phyloP scores from a whole-genome alignment of 345 rosid genomes.

The Sonneratia alba region DNA sequence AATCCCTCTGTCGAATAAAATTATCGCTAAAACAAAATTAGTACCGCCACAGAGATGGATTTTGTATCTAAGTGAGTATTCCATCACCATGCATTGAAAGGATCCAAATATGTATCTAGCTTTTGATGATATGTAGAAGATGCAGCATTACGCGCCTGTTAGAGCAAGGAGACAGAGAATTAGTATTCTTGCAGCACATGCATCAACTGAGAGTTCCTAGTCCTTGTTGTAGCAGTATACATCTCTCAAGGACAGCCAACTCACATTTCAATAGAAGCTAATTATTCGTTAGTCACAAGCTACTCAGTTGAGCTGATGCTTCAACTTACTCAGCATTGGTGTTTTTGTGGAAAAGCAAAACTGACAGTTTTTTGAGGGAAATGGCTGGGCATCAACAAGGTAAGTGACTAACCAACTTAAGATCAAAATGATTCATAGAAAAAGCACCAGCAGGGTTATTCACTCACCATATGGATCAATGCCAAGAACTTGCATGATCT shows the following conservation, averaged over 20 bases:
- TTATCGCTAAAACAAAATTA: background rate
- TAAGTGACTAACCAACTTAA: background rate
- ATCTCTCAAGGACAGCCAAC: background rate
- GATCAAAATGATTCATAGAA: background rate
- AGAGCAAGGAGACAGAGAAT: background rate
- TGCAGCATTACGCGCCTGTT: background rate
- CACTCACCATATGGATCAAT: constrained; percentile 81
- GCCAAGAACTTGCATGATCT: constrained; percentile 93
- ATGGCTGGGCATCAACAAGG: background rate
- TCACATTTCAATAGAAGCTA: background rate
- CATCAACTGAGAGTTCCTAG: background rate
- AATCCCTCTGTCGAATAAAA: background rate
- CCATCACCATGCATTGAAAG: background rate
- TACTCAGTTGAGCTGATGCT: background rate
- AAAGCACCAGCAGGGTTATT: background rate
- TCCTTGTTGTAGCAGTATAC: background rate
- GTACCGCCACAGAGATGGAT: background rate
- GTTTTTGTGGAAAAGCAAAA: background rate
- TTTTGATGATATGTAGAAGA: background rate
- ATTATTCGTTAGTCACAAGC: background rate
- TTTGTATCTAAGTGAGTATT: background rate
- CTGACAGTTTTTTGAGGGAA: background rate
- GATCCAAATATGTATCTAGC: background rate
- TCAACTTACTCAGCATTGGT: background rate
- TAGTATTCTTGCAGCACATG: background rate